Base-by-base conservation (phyloP, 164 flowering plant genomes). In the Vitis amurensis region DNA sequence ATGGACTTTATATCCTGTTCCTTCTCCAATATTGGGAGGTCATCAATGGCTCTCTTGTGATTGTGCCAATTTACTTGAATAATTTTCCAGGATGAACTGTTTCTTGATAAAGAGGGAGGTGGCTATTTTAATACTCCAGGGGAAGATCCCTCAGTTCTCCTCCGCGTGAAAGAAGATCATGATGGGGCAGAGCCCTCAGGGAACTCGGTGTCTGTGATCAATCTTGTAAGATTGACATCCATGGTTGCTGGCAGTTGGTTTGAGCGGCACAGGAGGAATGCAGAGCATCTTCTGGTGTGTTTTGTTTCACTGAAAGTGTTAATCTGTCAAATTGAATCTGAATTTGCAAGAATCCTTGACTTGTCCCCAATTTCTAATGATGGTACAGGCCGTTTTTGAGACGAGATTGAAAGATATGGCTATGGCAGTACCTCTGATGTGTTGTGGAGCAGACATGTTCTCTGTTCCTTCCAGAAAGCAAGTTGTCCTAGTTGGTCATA, bases 121-220 rank as follows among this genome's bases (percentile, higher is more conserved):
- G 99, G 91, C 57, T 94, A 92, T 74, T 92, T 79, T 66, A 94
- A 94, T 70, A 94, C 97, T 6, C 70, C 91, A 4, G 99, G 97
- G 13, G 92, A 92, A 71, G 97, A 92, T 68, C 89, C 88, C 27
- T 92, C 95, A 11, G 91, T 94, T 68, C 88, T 94, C 64, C 93
- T 94, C 55, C 91, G 97, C 15, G 87, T 92, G 75, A 94, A 94
- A 79, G 99, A 94, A 80, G 99, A 94, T 67, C 92, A 94, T 68
- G 99, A 94, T 70, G 99, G 97, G 5, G 99, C 99, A 37, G 99
- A 94, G 74, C 97, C 99, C 44, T 92, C 97, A 11, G 97, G 99
- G 11, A 94, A 94, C 75, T 94, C 99, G 0, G 96, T 92, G 44
- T 82, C 99, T 61, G 89, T 74, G 0, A 88, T 92, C 67, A 94